Percentiles rank a stretch among this genome's conserved stretches.
phyloP scores from a whole-genome alignment of 1,139 yeast species.

The Debaryomyces coudertii region DNA sequence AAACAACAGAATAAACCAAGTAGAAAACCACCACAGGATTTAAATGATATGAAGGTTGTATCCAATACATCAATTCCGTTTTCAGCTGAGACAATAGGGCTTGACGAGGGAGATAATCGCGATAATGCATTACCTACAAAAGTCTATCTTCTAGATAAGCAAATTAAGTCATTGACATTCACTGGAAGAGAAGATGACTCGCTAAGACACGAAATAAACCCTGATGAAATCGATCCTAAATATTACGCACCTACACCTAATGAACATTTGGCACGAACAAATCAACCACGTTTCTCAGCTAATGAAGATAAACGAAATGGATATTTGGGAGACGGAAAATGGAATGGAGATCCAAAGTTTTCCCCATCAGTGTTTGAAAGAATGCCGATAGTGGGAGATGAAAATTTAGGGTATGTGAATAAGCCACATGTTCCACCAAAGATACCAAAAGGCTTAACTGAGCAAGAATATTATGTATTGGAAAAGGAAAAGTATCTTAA shows the following conservation, averaged over 20 bases:
- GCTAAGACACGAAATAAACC: slow-evolving; percentile 20
- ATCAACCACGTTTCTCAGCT: background rate
- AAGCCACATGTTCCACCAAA: slow-evolving; percentile 57
- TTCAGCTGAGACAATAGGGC: slow-evolving; percentile 49
- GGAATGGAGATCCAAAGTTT: slow-evolving; percentile 29
- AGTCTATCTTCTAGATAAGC: slow-evolving; percentile 41
- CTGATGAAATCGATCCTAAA: slow-evolving; percentile 47
- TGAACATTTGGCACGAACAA: slow-evolving; percentile 30
- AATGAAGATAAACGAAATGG: slow-evolving; percentile 25
- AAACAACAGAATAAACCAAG: slow-evolving; percentile 17
- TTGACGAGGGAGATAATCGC: slow-evolving; percentile 31
- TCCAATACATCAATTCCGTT: slow-evolving; percentile 39
- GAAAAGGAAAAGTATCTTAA: slow-evolving; percentile 46
- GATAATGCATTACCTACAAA: slow-evolving; percentile 32
- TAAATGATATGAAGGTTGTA: slow-evolving; percentile 10
- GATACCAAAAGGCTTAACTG: slow-evolving; percentile 53
- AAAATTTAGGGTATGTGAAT: slow-evolving; percentile 28
- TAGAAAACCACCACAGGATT: slow-evolving; percentile 28
- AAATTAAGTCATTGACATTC: slow-evolving; percentile 33
- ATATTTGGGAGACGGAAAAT: slow-evolving; percentile 44
- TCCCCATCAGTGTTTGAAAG: slow-evolving; percentile 47
- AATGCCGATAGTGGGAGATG: slow-evolving; percentile 27
- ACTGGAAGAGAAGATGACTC: slow-evolving; percentile 15
- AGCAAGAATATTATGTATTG: slow-evolving; percentile 50
- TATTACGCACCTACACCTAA: slow-evolving; percentile 53